These are phyloP conservation scores for Poronia punctata DNA, from an alignment of 495 filamentous ascomycete species.

Conservation along the genomic window DNA sequence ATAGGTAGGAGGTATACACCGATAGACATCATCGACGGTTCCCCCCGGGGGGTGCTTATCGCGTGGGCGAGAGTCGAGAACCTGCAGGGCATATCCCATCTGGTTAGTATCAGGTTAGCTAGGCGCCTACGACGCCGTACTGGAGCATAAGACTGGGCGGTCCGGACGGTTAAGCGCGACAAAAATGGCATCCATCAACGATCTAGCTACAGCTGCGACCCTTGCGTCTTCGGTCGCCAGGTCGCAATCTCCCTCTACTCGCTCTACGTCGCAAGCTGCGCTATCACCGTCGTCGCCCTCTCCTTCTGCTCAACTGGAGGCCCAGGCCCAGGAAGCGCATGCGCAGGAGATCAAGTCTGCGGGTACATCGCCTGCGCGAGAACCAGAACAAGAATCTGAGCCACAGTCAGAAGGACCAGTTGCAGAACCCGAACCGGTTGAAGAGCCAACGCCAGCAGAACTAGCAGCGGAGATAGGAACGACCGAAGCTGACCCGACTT, in stretches of 20 bases:
- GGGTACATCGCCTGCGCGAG: conserved; percentile 3
- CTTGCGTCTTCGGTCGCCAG: conserved; percentile 31
- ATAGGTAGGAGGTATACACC: neutral
- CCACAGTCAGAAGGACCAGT: neutral
- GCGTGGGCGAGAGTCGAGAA: conserved; percentile 2
- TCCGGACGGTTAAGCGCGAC: neutral
- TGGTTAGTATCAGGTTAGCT: neutral
- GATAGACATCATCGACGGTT: too few relatives aligned
- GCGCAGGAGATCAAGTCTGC: conserved; percentile 6
- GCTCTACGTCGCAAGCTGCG: conserved; percentile 5
- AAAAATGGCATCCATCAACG: conserved; percentile 37
- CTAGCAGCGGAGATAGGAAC: too few relatives aligned
- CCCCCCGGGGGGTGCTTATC: too few relatives aligned
- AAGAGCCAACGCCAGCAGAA: too few relatives aligned
- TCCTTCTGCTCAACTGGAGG: conserved; percentile 10
- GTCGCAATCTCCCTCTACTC: conserved; percentile 15
- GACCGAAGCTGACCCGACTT: too few relatives aligned
- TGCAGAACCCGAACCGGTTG: neutral
- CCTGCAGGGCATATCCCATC: neutral
- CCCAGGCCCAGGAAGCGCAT: conserved; percentile 7
- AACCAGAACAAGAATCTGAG: conserved; percentile 3
- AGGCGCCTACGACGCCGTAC: neutral
- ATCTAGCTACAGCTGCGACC: conserved; percentile 35
- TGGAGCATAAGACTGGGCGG: conserved; percentile 1
- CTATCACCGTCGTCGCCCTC: conserved; percentile 7